Conservation (phyloP, 805 yeast genomes). For the Cyberlindnera euphorbiae region DNA sequence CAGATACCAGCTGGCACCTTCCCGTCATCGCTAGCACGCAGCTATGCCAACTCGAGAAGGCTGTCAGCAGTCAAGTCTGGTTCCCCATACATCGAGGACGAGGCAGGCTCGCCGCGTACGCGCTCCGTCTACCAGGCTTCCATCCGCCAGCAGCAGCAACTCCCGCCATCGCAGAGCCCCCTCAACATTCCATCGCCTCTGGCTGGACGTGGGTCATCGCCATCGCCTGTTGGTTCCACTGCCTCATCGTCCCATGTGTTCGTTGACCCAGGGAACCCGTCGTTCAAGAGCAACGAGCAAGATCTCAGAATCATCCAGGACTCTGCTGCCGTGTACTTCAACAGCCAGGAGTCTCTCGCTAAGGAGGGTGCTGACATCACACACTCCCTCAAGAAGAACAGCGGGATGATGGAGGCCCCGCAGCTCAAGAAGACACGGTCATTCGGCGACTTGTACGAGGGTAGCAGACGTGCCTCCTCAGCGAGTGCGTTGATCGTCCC, state of each 20-base stretch:
- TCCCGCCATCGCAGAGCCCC: not conserved
- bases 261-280: conserved; percentile 18
- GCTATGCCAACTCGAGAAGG: conserved; percentile 15
- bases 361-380: conserved; percentile 26
- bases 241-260: conserved; percentile 11
- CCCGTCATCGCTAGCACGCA: conserved; percentile 3
- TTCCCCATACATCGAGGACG: conserved; percentile 12
- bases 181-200: conserved; percentile 1
- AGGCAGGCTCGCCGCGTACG: conserved; percentile 4
- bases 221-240: conserved; percentile 9
- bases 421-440: conserved; percentile 19
- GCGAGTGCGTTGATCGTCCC: conserved; percentile 73
- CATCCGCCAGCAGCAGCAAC: not conserved
- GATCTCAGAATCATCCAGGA: conserved; percentile 15
- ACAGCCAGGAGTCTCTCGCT: conserved; percentile 13
- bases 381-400: conserved; percentile 17
- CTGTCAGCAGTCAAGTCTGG: conserved; percentile 18
- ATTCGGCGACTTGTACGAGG: conserved; percentile 19
- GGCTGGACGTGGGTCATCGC: conserved; percentile 1
- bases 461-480: conserved; percentile 47
- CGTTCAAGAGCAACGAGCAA: conserved; percentile 12
- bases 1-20: conserved; percentile 2
- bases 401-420: conserved; percentile 5
- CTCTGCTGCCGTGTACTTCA: conserved; percentile 14
- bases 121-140: conserved; percentile 1